Base-by-base conservation (phyloP, 192 early-diverging fungal species). In the Backusella morwellensis region DNA sequence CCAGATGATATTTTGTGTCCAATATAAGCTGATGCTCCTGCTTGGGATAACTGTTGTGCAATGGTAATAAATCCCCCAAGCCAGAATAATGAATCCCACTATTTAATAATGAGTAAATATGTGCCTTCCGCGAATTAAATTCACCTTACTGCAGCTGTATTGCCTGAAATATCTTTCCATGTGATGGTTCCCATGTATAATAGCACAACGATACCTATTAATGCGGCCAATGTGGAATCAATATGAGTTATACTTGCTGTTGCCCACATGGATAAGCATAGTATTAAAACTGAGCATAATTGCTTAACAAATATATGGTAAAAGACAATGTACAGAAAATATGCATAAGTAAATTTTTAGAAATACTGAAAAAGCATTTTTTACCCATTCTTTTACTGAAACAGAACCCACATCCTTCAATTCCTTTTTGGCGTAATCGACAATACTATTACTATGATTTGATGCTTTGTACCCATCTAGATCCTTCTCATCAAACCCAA, bases 11-110 rank as follows among this genome's bases (percentile, higher is more conserved):
- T 78, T 3, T 81, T 85, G 26, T 86, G 73, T 29, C 93, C 93
- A 32, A 93, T 80, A 80, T 83, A 92, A 9, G 80, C 74, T 8
- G 91, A 86, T 19, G 92, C 80, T 8, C 92, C 91, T 6, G 90
- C 82, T 17, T 85, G 86, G 19, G 87, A 82, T 29, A 93, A 79
- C 68, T 93, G 91, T 68, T 93, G 86, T 66, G 91, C 91, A 74
- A 95, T 86, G 0, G 92, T 83, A 35, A 94, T 85, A 82, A 94
- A 93, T 44, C 90, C 90, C 7, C 88, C 89, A 2, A 95, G 83
- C 93, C 93, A 93, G 79, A 93, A 94, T 66, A 93, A 90, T 3
- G 91, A 88, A 76, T 95, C 94, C 93, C 93, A 94, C 47, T 88
- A 80, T 41, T 72, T 19, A 40, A 21, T 59, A 38, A 9, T 17